These are phyloP conservation scores for Dryas integrifolia DNA, from an alignment of 331 rosid species.

Conservation along the genomic window DNA sequence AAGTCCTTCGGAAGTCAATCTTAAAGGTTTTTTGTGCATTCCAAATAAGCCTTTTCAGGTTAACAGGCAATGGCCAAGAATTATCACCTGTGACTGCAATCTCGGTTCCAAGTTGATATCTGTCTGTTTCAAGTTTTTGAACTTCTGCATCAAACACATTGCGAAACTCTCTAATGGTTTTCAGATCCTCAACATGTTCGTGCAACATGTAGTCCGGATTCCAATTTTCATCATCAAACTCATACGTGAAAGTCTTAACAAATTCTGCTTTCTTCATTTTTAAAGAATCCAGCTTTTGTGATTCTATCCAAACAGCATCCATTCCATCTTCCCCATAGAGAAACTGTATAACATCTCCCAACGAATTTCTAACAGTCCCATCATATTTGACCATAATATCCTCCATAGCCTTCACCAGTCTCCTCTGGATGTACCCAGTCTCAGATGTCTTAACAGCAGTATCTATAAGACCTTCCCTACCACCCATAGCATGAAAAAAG, in stretches of 20 bases:
- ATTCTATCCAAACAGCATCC: conserved; percentile 99
- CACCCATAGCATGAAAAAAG: conserved; percentile 99
- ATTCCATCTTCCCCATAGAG: conserved; percentile 98
- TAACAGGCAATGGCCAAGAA: conserved; percentile 93
- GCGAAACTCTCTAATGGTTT: conserved; percentile 90
- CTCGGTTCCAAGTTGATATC: conserved; percentile 83
- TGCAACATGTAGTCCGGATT: conserved; percentile 92
- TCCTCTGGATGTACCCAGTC: conserved; percentile 96
- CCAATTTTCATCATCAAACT: conserved; percentile 92
- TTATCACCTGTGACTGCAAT: conserved; percentile 83
- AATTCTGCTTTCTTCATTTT: conserved; percentile 89
- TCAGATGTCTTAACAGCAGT: conserved; percentile 98
- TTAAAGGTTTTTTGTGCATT: conserved; percentile 95
- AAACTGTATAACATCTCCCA: conserved; percentile 97
- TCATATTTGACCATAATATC: conserved; percentile 99
- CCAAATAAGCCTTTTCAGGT: conserved; percentile 95
- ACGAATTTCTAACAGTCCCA: conserved; percentile 94
- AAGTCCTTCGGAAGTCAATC: conserved; percentile 94
- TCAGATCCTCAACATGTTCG: conserved; percentile 91
- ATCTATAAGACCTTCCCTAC: conserved; percentile 99
- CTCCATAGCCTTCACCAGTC: conserved; percentile 98
- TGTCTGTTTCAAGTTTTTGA: conserved; percentile 81
- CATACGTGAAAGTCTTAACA: conserved; percentile 76
- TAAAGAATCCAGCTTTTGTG: conserved; percentile 88
- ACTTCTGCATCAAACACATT: conserved; percentile 98